Base-by-base conservation (phyloP, 495 filamentous ascomycete genomes). In the Xylaria telfairii region DNA sequence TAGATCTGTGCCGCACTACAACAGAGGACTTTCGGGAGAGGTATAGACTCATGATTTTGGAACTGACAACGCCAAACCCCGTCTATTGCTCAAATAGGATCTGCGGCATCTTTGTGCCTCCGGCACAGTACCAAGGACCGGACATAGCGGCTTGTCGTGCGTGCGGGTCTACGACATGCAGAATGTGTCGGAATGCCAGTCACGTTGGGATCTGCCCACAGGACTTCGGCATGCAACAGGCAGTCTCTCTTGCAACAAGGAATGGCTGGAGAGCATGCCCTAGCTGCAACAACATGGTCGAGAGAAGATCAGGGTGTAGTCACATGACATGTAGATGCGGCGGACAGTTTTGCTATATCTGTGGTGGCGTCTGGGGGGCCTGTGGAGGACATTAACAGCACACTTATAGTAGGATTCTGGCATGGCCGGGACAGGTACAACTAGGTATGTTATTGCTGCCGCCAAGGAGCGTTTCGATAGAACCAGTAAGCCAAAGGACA, bases 281-380 rank as follows among this genome's bases (percentile, higher is more conserved):
- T 9, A 42, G 4, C 37, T 61, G 59, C 59, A 61, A 61, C n/a
- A 61, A 61, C 37, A 42, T 41, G 17, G 37, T 61, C 37, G 59
- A 61, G 21, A 41, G 9, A 37, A 41, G n/a, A 37, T 61, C 59
- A 41, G 59, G 59, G 59, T 41, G 32, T 42, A 6, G 7, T 41
- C 59, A 61, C 59, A 61, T 61, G 59, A 61, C 37, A 61, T 61
- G 37, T 42, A 61, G 37, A 61, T 61, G 59, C 37, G 34, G 59
- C 37, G 37, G 59, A 24, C n/a, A 61, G 37, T 61, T 41, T 61
- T 61, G 59, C 10, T 61, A 61, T 28, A 26, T 42, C 37, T 61
- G 59, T 26, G 59, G 59, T 61, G 37, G 59, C 37, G 37, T 61
- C 37, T 42, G 57, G 57, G 56, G 57, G 42, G 1, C 37, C 37